Base-by-base conservation (phyloP, 2,329 filamentous ascomycete genomes). In the Diaporthe sp. region DNA sequence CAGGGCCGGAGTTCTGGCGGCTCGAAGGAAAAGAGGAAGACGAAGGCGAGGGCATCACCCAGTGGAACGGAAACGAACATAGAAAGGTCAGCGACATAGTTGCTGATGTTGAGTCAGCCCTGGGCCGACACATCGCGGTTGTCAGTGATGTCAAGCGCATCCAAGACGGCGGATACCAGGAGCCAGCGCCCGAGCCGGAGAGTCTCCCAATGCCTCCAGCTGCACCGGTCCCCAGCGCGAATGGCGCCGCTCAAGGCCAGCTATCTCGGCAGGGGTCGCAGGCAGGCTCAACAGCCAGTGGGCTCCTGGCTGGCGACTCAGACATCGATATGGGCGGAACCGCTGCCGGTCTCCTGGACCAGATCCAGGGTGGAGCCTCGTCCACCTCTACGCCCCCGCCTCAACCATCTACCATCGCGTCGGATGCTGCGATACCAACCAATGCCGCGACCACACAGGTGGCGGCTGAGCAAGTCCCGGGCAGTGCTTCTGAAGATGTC, bases 161-260 rank as follows among this genome's bases (percentile, higher is more conserved):
- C 58, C 92, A 97, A 80, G 94, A 94, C 80, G 95, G 95, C 67
- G 95, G 95, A 3, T 92, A 89, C 77, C 90, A 95, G 83, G 91
- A 95, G 77, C 89, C 88, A 9, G 85, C 85, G 7, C 87, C 89
- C 4, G 86, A 89, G 78, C 86, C 82, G 22, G 80, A 81, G 39
- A 79, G 78, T 17, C 82, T 83, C 44, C 79, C 78, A 8, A 44
- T 76, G 39, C 79, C 83, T 53, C 82, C 82, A 3, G 79, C 79
- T 6, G 78, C 79, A 20, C 76, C 76, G 7, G 80, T 77, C 17
- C 78, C 74, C 34, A 75, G 76, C n/a, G 72, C 73, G 39, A 77
- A 74, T 37, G 51, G 57, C 20, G 79, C 78, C n/a, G 81, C 78
- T 47, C 79, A 79, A 47, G 81, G 78, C 63, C 75, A 75, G 4